These are phyloP conservation scores for Anthoceros angustus DNA, from an alignment of 225 moss, liverwort and hornwort species.

Conservation along the genomic window DNA sequence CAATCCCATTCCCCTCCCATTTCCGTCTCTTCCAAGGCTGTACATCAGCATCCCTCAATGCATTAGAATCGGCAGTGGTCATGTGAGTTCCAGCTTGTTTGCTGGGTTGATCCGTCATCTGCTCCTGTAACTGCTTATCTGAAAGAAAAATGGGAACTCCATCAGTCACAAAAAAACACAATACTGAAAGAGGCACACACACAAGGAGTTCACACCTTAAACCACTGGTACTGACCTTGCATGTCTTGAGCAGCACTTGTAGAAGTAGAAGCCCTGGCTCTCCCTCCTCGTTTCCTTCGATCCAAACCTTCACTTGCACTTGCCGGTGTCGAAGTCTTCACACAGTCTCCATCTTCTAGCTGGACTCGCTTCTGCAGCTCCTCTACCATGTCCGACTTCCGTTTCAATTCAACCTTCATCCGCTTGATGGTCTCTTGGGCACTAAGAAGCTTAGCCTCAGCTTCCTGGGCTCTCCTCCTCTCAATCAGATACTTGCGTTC, in stretches of 20 bases:
- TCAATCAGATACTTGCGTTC: conserved; percentile 42
- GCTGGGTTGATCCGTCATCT: too few relatives aligned
- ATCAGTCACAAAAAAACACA: too few relatives aligned
- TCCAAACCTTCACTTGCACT: neutral
- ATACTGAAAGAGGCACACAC: too few relatives aligned
- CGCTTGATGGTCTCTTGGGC: conserved; percentile 46
- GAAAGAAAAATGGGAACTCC: too few relatives aligned
- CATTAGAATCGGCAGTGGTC: too few relatives aligned
- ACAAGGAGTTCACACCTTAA: too few relatives aligned
- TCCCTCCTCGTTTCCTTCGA: neutral
- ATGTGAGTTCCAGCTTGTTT: too few relatives aligned
- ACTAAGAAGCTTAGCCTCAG: conserved; percentile 36
- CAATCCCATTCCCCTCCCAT: too few relatives aligned
- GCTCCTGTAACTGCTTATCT: too few relatives aligned
- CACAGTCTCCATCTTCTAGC: conserved; percentile 17
- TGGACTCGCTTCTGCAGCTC: conserved; percentile 40
- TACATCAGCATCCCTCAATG: too few relatives aligned
- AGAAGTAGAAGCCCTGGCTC: neutral
- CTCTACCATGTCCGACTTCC: conserved; percentile 45
- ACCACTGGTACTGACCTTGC: too few relatives aligned
- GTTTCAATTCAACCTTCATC: conserved; percentile 48
- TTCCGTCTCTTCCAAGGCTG: too few relatives aligned
- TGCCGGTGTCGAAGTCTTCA: neutral
- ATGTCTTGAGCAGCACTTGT: neutral
- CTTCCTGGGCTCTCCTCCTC: conserved; percentile 48